Conservation (phyloP, 2,329 filamentous ascomycete species). For the Colletotrichum theobromicola region DNA sequence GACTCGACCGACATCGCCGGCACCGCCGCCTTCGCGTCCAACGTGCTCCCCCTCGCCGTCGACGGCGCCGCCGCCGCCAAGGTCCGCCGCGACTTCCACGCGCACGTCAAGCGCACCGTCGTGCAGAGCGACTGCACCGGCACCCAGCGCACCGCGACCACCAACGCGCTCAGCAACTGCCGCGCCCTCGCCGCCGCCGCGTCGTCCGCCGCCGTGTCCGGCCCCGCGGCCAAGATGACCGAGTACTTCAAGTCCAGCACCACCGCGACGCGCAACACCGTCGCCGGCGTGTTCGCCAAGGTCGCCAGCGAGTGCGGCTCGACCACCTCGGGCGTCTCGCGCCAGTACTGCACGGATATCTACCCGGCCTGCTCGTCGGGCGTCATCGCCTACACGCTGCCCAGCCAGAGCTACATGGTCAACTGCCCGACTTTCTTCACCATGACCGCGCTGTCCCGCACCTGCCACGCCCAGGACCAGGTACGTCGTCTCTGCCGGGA, state of each 20-base stretch:
- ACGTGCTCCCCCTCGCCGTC: slow-evolving; percentile 61
- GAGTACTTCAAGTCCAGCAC: slow-evolving; percentile 70
- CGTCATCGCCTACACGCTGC: slow-evolving; percentile 37
- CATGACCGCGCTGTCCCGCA: slow-evolving; percentile 51
- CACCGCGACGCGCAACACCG: slow-evolving; percentile 47
- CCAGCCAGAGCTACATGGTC: slow-evolving; percentile 57
- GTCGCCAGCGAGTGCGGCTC: slow-evolving; percentile 62
- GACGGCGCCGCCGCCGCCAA: slow-evolving; percentile 60
- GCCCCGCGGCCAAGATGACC: slow-evolving; percentile 51
- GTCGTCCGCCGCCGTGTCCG: slow-evolving; percentile 54
- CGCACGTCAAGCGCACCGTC: slow-evolving; percentile 50
- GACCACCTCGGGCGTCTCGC: slow-evolving; percentile 49
- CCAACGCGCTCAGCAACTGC: slow-evolving; percentile 60
- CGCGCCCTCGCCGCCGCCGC: slow-evolving; percentile 57
- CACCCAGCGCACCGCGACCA: slow-evolving; percentile 45
- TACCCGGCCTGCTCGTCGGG: slow-evolving; percentile 51
- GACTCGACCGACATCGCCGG: slow-evolving; percentile 59
- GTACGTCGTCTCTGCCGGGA: slow-evolving; percentile 58
- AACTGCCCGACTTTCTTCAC: slow-evolving; percentile 68
- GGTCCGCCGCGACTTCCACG: slow-evolving; percentile 50
- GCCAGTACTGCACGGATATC: slow-evolving; percentile 64
- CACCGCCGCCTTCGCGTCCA: slow-evolving; percentile 62
- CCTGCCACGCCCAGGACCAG: slow-evolving; percentile 70
- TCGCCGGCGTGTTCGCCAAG: slow-evolving; percentile 55
- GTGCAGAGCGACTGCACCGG: slow-evolving; percentile 61